These are phyloP conservation scores for Neofusicoccum sp. DNA, from an alignment of 2,329 filamentous ascomycete genomes.

Conservation along the genomic window DNA sequence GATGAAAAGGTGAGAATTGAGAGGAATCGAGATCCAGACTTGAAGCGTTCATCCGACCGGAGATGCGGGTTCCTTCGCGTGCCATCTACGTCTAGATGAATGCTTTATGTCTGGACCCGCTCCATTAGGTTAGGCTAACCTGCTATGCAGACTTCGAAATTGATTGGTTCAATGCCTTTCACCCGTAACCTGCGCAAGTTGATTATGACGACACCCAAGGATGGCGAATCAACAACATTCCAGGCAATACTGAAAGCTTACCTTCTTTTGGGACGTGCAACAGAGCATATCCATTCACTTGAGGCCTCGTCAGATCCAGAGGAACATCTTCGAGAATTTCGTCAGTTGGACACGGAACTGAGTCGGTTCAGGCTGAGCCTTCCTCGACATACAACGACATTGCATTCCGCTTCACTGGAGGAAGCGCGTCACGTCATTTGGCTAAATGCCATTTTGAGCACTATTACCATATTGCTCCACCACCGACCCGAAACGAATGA, in stretches of 20 bases:
- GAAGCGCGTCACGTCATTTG: constrained; percentile 23
- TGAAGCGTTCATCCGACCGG: too few relatives aligned
- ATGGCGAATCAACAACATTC: constrained; percentile 26
- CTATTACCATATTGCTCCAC: constrained; percentile 28
- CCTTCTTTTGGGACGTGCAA: constrained; percentile 29
- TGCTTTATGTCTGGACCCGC: too few relatives aligned
- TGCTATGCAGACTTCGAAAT: neutral
- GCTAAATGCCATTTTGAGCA: constrained; percentile 28
- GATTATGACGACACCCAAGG: constrained; percentile 24
- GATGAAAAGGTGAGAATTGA: neutral
- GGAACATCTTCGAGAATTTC: constrained; percentile 28
- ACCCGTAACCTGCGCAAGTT: constrained; percentile 26
- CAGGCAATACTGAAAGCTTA: constrained; percentile 24
- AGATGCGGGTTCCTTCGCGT: too few relatives aligned
- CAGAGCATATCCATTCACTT: constrained; percentile 30
- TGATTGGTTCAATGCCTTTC: constrained; percentile 23
- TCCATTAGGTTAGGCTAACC: neutral
- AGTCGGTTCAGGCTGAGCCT: constrained; percentile 30
- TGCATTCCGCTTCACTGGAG: neutral
- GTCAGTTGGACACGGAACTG: constrained; percentile 26
- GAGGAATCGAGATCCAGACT: accelerated
- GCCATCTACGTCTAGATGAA: too few relatives aligned
- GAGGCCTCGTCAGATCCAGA: constrained; percentile 25
- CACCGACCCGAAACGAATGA: constrained; percentile 20
- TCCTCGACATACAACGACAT: constrained; percentile 23